Conservation (phyloP, 2,329 filamentous ascomycete genomes). For the Chlorencoelia australis region DNA sequence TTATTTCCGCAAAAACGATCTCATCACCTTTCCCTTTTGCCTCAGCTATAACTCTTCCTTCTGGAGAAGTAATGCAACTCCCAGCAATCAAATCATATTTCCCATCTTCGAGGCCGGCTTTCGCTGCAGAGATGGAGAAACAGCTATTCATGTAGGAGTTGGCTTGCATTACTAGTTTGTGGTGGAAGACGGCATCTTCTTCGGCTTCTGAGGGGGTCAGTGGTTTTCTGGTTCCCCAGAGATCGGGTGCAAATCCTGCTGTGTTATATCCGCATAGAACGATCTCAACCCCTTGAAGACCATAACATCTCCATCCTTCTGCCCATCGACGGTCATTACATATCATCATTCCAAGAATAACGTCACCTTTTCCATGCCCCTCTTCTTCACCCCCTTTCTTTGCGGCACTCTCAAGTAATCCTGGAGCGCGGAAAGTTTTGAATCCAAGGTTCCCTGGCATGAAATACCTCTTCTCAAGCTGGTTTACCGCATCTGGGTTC, state of each 20-base stretch:
- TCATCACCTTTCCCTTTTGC: conserved; percentile 38
- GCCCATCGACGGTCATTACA: conserved; percentile 46
- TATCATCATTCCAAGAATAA: conserved; percentile 44
- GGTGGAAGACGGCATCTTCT: conserved; percentile 39
- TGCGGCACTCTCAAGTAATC: conserved; percentile 30
- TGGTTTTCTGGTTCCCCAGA: conserved; percentile 32
- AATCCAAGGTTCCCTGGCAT: conserved; percentile 42
- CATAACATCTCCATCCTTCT: conserved; percentile 42
- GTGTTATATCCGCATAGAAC: conserved; percentile 42
- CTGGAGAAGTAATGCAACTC: conserved; percentile 37
- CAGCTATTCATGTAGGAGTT: conserved; percentile 44
- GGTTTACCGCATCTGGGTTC: conserved; percentile 38
- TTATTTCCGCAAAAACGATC: conserved; percentile 40
- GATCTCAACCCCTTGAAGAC: conserved; percentile 40
- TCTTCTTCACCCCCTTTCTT: conserved; percentile 25
- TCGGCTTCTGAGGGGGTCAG: conserved; percentile 36
- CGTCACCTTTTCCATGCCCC: conserved; percentile 32
- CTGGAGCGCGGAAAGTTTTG: conserved; percentile 40
- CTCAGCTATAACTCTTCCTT: conserved; percentile 41
- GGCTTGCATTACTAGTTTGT: conserved; percentile 40
- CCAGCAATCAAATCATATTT: conserved; percentile 39
- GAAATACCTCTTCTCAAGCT: conserved; percentile 48
- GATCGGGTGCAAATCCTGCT: conserved; percentile 36
- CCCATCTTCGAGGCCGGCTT: conserved; percentile 42
- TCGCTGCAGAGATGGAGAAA: conserved; percentile 39